These are phyloP conservation scores for Ilyonectria destructans DNA, from an alignment of 2,329 filamentous ascomycete genomes.

Conservation along the genomic window DNA sequence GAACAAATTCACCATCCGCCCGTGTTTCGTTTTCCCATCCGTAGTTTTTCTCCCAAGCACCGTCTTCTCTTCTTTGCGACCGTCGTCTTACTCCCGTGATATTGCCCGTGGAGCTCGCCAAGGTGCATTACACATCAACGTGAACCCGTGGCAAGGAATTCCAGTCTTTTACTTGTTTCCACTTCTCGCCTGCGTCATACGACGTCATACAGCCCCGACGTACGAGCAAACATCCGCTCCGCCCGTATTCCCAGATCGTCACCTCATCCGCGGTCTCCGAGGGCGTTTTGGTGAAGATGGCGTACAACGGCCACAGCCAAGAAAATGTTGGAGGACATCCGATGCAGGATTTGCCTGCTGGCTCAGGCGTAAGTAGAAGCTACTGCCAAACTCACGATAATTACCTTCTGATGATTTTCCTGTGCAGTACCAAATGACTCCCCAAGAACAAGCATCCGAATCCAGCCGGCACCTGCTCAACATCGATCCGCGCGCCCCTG, in stretches of 20 bases:
- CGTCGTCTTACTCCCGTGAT: neutral
- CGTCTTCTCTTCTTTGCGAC: neutral
- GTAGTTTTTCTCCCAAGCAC: neutral
- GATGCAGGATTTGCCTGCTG: conserved; percentile 1
- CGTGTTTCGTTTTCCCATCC: neutral
- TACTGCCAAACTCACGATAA: neutral
- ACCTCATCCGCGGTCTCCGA: neutral
- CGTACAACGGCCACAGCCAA: neutral
- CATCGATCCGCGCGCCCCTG: neutral
- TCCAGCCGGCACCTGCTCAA: neutral
- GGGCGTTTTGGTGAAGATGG: neutral
- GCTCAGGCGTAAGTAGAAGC: neutral
- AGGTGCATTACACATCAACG: neutral
- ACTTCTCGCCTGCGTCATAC: neutral
- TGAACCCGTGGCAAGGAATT: neutral
- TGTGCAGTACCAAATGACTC: neutral
- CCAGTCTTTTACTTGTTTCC: neutral
- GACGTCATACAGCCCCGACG: neutral
- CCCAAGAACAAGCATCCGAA: conserved; percentile 1
- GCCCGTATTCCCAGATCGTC: neutral
- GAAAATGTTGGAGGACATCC: neutral
- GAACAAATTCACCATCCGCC: neutral
- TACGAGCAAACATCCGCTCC: neutral
- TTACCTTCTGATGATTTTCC: no score
- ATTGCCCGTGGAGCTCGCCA: neutral